Percentiles rank a stretch among this genome's conserved stretches.
phyloP scores from a whole-genome alignment of 495 filamentous ascomycete genomes.

The Polyplosphaeria fusca region DNA sequence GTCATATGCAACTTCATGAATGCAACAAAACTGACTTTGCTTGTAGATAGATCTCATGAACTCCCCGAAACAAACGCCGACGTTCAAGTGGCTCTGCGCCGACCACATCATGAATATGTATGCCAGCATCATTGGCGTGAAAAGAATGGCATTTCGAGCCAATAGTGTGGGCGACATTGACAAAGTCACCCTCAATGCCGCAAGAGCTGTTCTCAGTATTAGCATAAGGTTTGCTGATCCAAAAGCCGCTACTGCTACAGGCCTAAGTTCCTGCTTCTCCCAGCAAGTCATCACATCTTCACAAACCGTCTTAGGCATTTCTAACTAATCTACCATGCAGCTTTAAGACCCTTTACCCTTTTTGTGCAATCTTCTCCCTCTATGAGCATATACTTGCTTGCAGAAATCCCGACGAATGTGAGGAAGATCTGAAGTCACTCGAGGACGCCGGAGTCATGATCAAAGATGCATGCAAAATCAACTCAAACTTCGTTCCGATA shows the following conservation, averaged over 20 bases:
- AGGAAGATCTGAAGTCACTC: constrained; percentile 5
- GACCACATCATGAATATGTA: constrained; percentile 13
- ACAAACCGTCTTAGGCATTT: too few species aligned
- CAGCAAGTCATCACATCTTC: too few species aligned
- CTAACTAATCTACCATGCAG: background rate
- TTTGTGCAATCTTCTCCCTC: constrained; percentile 13
- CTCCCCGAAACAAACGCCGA: background rate
- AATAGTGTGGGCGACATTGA: background rate
- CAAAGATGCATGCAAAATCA: background rate
- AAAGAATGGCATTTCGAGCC: background rate
- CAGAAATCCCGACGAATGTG: constrained; percentile 7
- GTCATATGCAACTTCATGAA: too few species aligned
- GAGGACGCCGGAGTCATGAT: background rate
- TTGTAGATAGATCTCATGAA: background rate
- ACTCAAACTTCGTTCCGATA: background rate
- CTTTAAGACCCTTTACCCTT: constrained; percentile 12
- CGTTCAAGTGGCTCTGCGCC: background rate
- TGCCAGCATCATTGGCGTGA: constrained; percentile 10
- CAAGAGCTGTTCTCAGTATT: background rate
- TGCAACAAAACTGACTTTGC: too few species aligned
- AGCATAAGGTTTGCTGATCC: background rate
- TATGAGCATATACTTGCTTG: constrained; percentile 10
- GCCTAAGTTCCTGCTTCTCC: background rate
- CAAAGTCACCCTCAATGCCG: constrained; percentile 8
- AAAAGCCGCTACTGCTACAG: background rate